Conservation (phyloP, 805 yeast species). For the Naumovozyma castellii region DNA sequence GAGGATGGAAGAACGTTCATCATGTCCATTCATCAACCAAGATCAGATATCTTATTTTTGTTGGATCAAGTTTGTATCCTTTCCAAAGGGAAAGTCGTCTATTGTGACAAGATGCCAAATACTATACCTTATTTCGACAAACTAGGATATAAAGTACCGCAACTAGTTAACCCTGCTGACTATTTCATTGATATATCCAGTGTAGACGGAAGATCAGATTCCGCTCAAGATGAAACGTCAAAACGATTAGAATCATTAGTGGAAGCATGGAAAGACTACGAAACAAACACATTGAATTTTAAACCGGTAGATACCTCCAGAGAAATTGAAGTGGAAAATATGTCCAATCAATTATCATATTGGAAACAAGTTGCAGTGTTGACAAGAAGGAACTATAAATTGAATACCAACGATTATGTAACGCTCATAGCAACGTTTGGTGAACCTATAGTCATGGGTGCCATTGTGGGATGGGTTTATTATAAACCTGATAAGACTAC, state of each 20-base stretch:
- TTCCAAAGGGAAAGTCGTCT: slow-evolving; percentile 51
- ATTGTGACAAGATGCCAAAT: slow-evolving; percentile 37
- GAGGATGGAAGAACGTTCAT: slow-evolving; percentile 60
- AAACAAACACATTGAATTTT: slow-evolving; percentile 3
- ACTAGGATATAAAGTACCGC: slow-evolving; percentile 38
- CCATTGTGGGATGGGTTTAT: slow-evolving; percentile 70
- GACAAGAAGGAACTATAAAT: slow-evolving; percentile 36
- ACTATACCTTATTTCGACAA: slow-evolving; percentile 42
- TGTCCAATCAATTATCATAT: slow-evolving; percentile 32
- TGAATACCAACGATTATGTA: slow-evolving; percentile 43
- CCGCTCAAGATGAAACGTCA: slow-evolving; percentile 29
- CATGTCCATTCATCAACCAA: slow-evolving; percentile 75
- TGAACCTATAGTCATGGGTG: slow-evolving; percentile 45
- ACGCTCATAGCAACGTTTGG: slow-evolving; percentile 37
- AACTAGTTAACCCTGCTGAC: slow-evolving; percentile 52
- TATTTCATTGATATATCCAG: slow-evolving; percentile 48
- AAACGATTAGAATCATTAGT: slow-evolving; percentile 30
- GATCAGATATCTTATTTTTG: slow-evolving; percentile 61
- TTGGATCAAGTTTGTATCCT: slow-evolving; percentile 62
- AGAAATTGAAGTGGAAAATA: slow-evolving; percentile 19
- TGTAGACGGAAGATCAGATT: slow-evolving; percentile 38
- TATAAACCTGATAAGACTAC: slow-evolving; percentile 39
- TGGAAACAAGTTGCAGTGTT: slow-evolving; percentile 37
- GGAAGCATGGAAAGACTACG: slow-evolving; percentile 30
- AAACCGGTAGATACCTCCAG: slow-evolving; percentile 5